These are phyloP conservation scores for Emericellopsis cladophorae DNA, from an alignment of 2,329 filamentous ascomycete genomes.

Conservation along the genomic window DNA sequence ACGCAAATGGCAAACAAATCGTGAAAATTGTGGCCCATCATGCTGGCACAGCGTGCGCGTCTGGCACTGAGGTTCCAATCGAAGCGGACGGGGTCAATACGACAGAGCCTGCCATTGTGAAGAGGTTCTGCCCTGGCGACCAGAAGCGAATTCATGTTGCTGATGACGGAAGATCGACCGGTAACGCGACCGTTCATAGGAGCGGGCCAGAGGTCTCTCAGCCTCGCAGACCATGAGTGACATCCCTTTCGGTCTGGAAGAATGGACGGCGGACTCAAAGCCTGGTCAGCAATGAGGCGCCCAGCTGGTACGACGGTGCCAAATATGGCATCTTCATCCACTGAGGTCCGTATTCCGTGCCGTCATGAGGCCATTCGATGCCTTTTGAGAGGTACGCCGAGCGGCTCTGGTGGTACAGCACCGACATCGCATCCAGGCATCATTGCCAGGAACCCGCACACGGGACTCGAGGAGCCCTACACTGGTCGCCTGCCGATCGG, in stretches of 20 bases:
- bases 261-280: slow-evolving; percentile 18
- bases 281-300: slow-evolving; percentile 2
- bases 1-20: slow-evolving; percentile 19
- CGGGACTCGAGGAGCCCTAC: slow-evolving; percentile 24
- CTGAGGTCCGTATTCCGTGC: slow-evolving; percentile 7
- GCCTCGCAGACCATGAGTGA: slow-evolving; percentile 4
- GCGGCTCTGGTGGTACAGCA: slow-evolving; percentile 38
- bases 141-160: slow-evolving; percentile 25
- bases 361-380: slow-evolving; percentile 31
- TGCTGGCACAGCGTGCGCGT: slow-evolving; percentile 19
- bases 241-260: slow-evolving; percentile 18
- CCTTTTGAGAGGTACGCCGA: slow-evolving; percentile 27
- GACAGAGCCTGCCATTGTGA: slow-evolving; percentile 23
- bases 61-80: slow-evolving; percentile 16
- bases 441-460: slow-evolving; percentile 29
- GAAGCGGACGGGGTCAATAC: slow-evolving; percentile 25
- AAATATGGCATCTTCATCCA: slow-evolving; percentile 8
- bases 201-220: not conserved
- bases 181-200: slow-evolving; percentile 7
- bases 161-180: slow-evolving; percentile 15
- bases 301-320: slow-evolving; percentile 6
- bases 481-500: slow-evolving; percentile 22
- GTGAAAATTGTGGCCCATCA: slow-evolving; percentile 27
- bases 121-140: slow-evolving; percentile 28
- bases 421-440: slow-evolving; percentile 24